These are phyloP conservation scores for Incumbomyces lentus DNA, from an alignment of 2,329 filamentous ascomycete genomes.

Conservation along the genomic window DNA sequence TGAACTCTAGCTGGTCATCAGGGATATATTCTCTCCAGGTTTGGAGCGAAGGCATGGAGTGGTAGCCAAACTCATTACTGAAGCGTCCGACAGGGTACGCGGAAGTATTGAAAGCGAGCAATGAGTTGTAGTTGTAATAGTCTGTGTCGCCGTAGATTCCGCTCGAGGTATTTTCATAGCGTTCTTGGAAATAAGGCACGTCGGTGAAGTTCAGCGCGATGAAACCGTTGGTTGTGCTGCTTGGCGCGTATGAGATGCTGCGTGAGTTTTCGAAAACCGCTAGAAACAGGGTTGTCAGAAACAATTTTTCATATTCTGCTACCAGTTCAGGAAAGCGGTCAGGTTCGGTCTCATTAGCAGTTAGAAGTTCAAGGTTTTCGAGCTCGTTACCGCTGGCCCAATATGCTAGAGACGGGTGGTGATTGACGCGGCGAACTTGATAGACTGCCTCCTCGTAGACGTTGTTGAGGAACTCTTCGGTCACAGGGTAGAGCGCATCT, in stretches of 20 bases:
- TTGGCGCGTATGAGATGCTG: constrained; percentile 52
- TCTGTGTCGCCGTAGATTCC: constrained; percentile 52
- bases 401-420: constrained; percentile 47
- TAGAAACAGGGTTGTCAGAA: constrained; percentile 45
- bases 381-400: constrained; percentile 47
- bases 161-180: constrained; percentile 45
- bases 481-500: constrained; percentile 49
- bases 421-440: constrained; percentile 51
- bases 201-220: constrained; percentile 43
- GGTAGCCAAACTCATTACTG: constrained; percentile 54
- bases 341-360: constrained; percentile 30
- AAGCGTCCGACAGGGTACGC: constrained; percentile 50
- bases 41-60: constrained; percentile 51
- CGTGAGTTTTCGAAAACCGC: constrained; percentile 48
- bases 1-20: constrained; percentile 45
- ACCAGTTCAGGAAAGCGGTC: constrained; percentile 34
- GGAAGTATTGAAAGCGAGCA: constrained; percentile 43
- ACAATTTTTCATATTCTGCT: constrained; percentile 49
- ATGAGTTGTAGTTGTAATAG: constrained; percentile 49
- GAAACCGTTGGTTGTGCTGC: constrained; percentile 51
- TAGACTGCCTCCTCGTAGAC: constrained; percentile 47
- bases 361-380: constrained; percentile 27
- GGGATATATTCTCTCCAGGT: constrained; percentile 47
- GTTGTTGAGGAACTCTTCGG: constrained; percentile 45
- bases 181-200: constrained; percentile 43